Evolutionary conservation across 192 early-diverging fungal genomes (phyloP).

Genomic region (Podila clonocystis): DNA sequence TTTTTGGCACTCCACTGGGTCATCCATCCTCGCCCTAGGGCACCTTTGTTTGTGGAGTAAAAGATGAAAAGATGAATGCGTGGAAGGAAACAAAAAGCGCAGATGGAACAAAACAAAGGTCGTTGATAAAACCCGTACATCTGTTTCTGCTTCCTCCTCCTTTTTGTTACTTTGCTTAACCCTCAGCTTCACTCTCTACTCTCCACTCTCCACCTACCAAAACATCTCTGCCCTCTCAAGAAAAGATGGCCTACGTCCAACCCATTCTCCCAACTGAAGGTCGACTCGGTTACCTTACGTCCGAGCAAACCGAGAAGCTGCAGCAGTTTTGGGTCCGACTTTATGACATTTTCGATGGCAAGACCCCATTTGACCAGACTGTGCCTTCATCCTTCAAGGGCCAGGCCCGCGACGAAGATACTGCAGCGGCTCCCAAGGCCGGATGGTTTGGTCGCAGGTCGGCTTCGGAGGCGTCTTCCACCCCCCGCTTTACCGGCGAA

Average conservation of each 20-base stretch:
- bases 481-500: conserved; percentile 22
- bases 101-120: no score
- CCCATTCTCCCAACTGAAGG: conserved; percentile 39
- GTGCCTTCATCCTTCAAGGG: conserved; percentile 45
- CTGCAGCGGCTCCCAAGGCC: conserved; percentile 6
- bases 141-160: neutral
- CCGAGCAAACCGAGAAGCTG: conserved; percentile 44
- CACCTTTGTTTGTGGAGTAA: neutral
- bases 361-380: conserved; percentile 38
- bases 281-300: conserved; percentile 40
- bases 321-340: conserved; percentile 47
- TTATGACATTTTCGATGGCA: conserved; percentile 53
- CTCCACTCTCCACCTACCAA: neutral
- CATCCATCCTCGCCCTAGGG: no score
- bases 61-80: no score
- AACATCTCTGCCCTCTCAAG: neutral
- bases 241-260: conserved; percentile 12
- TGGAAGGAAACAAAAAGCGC: neutral
- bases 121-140: no score
- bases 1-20: no score
- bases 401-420: conserved; percentile 28
- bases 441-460: conserved; percentile 35
- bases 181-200: neutral
- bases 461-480: conserved; percentile 5
- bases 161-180: no score